Evolutionary conservation across 2,329 filamentous ascomycete species (phyloP).

Genomic region (Fonsecaea pugnacius): DNA sequence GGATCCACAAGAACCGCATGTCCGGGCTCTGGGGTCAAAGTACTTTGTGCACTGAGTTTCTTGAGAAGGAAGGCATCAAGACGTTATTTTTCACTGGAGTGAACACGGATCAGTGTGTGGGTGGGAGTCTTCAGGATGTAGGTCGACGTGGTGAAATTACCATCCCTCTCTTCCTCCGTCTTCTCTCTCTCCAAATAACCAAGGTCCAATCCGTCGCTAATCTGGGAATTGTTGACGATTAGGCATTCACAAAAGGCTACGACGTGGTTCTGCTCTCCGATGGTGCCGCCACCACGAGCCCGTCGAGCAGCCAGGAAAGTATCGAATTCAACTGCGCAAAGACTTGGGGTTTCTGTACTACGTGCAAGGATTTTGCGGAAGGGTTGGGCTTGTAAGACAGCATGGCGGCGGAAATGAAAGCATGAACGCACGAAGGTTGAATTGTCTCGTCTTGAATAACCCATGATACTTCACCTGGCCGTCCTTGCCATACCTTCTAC

Average conservation of each 20-base stretch:
- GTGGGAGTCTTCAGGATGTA: conserved; percentile 58
- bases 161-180: neutral
- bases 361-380: conserved; percentile 33
- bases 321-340: conserved; percentile 37
- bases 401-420: neutral
- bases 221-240: neutral
- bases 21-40: conserved; percentile 59
- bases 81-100: conserved; percentile 64
- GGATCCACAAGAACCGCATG: conserved; percentile 63
- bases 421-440: neutral
- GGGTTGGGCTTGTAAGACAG: conserved; percentile 21
- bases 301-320: conserved; percentile 34
- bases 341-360: conserved; percentile 35
- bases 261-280: conserved; percentile 62
- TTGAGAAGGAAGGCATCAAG: conserved; percentile 48
- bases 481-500: neutral
- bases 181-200: neutral
- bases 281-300: conserved; percentile 55
- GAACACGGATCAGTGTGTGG: conserved; percentile 62
- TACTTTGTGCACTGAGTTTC: conserved; percentile 50
- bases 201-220: neutral
- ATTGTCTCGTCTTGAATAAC: neutral
- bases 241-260: conserved; percentile 59
- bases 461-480: neutral
- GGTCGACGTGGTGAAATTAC: conserved; percentile 4